phyloP scores from a whole-genome alignment of 1,284 basidiomycete genomes.

The Trichosporon sp. region DNA sequence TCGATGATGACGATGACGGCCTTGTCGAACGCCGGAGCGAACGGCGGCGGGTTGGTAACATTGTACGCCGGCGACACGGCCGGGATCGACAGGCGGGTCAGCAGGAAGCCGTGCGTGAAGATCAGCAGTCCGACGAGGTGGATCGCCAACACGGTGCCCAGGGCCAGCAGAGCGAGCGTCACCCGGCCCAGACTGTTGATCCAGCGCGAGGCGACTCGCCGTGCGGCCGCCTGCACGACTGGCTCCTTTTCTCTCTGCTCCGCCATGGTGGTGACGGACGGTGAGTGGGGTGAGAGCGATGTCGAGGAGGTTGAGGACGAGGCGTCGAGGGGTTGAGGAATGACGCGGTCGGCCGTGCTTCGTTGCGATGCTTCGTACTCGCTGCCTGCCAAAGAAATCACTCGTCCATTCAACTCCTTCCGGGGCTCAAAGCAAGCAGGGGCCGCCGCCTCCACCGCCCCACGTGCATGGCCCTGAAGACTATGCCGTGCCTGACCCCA shows the following conservation, averaged over 20 bases:
- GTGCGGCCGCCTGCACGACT: conserved; percentile 8
- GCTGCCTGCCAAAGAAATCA: neutral
- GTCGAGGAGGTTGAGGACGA: neutral
- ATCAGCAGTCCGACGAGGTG: conserved; percentile 55
- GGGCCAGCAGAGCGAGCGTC: conserved; percentile 50
- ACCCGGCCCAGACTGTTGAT: conserved; percentile 28
- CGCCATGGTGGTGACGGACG: neutral
- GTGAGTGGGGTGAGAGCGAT: neutral
- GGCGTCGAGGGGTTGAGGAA: too few relatives aligned
- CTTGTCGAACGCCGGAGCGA: conserved; percentile 65
- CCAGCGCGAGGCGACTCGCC: conserved; percentile 21
- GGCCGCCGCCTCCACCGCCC: neutral
- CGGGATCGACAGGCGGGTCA: conserved; percentile 71
- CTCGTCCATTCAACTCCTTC: too few relatives aligned
- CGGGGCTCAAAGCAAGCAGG: too few relatives aligned
- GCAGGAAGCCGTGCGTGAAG: conserved; percentile 82
- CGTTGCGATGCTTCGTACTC: neutral
- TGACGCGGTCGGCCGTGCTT: too few relatives aligned
- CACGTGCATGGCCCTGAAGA: neutral
- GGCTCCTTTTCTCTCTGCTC: conserved; percentile 4
- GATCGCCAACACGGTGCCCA: conserved; percentile 56
- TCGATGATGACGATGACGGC: conserved; percentile 86
- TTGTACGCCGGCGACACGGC: conserved; percentile 50
- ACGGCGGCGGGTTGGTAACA: conserved; percentile 46
- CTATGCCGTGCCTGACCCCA: neutral